Percentiles rank a stretch among this genome's conserved stretches.
phyloP scores from a whole-genome alignment of 495 filamentous ascomycete species.

The Trichocladium antarcticum region DNA sequence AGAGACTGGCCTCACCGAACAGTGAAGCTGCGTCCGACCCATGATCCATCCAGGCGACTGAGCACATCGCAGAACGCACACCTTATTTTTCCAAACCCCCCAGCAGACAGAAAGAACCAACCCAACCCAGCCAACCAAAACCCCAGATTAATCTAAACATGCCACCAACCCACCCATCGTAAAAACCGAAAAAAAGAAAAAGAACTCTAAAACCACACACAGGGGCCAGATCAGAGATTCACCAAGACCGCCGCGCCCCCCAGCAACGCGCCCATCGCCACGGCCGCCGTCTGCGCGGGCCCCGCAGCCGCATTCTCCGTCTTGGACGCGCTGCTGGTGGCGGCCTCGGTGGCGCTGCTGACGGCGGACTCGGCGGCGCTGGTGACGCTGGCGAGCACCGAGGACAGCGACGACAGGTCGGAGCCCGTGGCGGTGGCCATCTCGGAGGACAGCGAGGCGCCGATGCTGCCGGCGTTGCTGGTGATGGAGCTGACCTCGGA shows the following conservation, averaged over 20 bases:
- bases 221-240: slow-evolving; percentile 14
- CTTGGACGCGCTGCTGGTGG: background rate
- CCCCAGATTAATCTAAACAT: no score
- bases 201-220: no score
- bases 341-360: background rate
- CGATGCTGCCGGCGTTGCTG: slow-evolving; percentile 10
- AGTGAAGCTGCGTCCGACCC: no score
- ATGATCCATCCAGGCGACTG: no score
- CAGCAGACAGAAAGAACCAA: no score
- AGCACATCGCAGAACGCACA: no score
- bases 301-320: background rate
- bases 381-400: slow-evolving; percentile 11
- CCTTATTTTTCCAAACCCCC: no score
- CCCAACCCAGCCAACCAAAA: no score
- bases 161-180: no score
- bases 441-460: slow-evolving; percentile 12
- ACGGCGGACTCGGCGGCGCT: slow-evolving; percentile 9
- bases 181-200: no score
- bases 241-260: slow-evolving; percentile 27
- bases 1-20: no score
- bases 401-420: slow-evolving; percentile 15
- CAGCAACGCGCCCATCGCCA: slow-evolving; percentile 29
- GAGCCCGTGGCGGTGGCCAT: slow-evolving; percentile 22
- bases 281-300: slow-evolving; percentile 24
- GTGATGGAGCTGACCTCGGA: slow-evolving; percentile 15